Base-by-base conservation (phyloP, 2,329 filamentous ascomycete species). In the Cladophialophora carrionii region DNA sequence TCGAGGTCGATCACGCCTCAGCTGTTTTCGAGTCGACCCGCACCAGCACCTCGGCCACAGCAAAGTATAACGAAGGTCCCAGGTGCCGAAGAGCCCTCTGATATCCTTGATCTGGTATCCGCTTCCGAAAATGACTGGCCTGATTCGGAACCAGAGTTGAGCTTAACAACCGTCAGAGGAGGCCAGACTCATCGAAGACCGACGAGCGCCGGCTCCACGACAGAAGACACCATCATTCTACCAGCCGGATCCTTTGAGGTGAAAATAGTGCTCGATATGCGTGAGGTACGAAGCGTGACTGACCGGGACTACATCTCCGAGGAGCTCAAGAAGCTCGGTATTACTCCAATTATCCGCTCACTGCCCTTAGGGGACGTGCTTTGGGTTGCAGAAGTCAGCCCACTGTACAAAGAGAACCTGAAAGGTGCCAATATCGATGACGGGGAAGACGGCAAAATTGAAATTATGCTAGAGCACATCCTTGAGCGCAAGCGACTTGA, bases 401-500 rank as follows among this genome's bases (percentile, higher is more conserved):
- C 90, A 64, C 78, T 85, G 0, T 78, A 84, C 57, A 88, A 88
- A 12, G 85, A 88, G 72, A 61, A 67, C 26, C 70, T 73, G 34
- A 64, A 61, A 31, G 46, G 43, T 10, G 69, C 70, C 51, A 71
- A 70, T 55, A 26, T 61, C 9, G 68, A 60, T n/a, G 65, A 71
- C 49, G 68, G 70, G 4, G 79, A 81, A 65, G 79, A 80, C 74
- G 76, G 76, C 14, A 87, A 88, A 17, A 84, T 87, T 64, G 90
- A 93, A 74, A 77, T 94, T 12, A 86, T 92, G 54, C 80, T 95
- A 4, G 90, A 94, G 75, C 91, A 88, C 82, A 90, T 95, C 52
- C 84, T 92, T 1, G 91, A 95, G 77, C 84, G 91, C 66, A 95
- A 95, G 74, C 83, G 91, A 8, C 83, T 93, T 0, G 90, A 94